Evolutionary conservation across 805 yeast genomes (phyloP).

Genomic region (Candida pseudofarinosa): DNA sequence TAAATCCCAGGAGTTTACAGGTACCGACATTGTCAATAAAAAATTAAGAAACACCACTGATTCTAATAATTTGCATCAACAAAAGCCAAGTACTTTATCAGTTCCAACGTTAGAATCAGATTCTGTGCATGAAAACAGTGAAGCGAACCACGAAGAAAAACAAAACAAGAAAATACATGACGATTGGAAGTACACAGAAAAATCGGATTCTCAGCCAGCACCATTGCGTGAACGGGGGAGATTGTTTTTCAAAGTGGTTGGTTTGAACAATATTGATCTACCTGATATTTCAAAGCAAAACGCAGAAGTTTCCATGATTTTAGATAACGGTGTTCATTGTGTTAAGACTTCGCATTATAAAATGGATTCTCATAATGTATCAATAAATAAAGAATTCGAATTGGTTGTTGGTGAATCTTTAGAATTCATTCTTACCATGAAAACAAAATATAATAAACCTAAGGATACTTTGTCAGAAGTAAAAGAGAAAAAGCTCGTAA

Average conservation of each 20-base stretch:
- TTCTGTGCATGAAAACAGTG: not conserved
- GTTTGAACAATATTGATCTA: conserved; percentile 42
- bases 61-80: conserved; percentile 6
- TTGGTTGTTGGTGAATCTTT: conserved; percentile 56
- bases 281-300: conserved; percentile 43
- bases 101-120: conserved; percentile 23
- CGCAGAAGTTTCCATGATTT: conserved; percentile 48
- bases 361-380: conserved; percentile 26
- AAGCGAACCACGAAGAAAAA: conserved; percentile 11
- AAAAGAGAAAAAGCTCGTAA: conserved; percentile 49
- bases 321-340: conserved; percentile 82
- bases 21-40: conserved; percentile 10
- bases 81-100: conserved; percentile 26
- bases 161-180: conserved; percentile 2
- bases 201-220: not conserved
- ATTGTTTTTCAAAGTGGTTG: conserved; percentile 48
- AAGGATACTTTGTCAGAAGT: conserved; percentile 55
- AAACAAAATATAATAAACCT: conserved; percentile 54
- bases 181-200: conserved; percentile 2
- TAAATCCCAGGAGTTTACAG: not conserved
- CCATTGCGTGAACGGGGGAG: conserved; percentile 44
- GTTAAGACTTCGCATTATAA: conserved; percentile 58
- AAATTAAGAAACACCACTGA: conserved; percentile 16
- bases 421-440: conserved; percentile 69
- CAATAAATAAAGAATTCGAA: conserved; percentile 75